phyloP scores from a whole-genome alignment of 768 basidiomycete species.

The Calocybe indica region DNA sequence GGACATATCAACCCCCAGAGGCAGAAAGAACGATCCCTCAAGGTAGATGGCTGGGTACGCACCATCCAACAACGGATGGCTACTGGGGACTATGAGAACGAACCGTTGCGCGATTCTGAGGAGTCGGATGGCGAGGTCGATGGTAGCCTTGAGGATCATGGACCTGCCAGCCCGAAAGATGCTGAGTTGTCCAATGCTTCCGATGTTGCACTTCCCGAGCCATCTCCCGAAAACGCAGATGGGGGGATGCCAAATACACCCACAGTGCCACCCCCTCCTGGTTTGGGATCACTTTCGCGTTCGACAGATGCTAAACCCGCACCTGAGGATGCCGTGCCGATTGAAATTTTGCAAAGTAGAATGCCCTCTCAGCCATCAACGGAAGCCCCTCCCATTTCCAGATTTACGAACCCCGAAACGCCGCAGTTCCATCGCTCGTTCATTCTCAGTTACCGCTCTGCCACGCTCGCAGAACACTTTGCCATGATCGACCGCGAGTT shows the following conservation, averaged over 20 bases:
- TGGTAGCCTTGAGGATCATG: constrained; percentile 1
- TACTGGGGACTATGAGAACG: constrained; percentile 58
- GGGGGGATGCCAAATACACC: constrained; percentile 23
- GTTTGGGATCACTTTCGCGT: constrained; percentile 23
- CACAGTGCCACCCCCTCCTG: constrained; percentile 18
- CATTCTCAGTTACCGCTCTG: constrained; percentile 57
- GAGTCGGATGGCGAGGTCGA: constrained; percentile 15
- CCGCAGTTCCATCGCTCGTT: constrained; percentile 64
- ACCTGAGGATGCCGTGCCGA: constrained; percentile 56
- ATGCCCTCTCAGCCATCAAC: constrained; percentile 28
- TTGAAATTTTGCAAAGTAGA: constrained; percentile 61
- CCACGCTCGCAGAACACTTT: constrained; percentile 68
- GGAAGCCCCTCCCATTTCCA: constrained; percentile 20
- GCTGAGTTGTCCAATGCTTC: constrained; percentile 1
- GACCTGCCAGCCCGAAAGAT: constrained; percentile 5
- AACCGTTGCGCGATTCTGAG: constrained; percentile 51
- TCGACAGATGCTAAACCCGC: constrained; percentile 41
- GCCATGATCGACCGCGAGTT: constrained; percentile 86
- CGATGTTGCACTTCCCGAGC: constrained; percentile 4
- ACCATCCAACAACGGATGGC: constrained; percentile 63
- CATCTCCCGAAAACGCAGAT: constrained; percentile 2
- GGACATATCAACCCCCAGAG: constrained; percentile 76
- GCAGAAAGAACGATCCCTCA: constrained; percentile 64
- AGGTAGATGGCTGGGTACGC: constrained; percentile 81
- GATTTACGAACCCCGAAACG: constrained; percentile 22